phyloP scores from a whole-genome alignment of 176 grass and related monocot genomes.

The Elaeis guineensis region DNA sequence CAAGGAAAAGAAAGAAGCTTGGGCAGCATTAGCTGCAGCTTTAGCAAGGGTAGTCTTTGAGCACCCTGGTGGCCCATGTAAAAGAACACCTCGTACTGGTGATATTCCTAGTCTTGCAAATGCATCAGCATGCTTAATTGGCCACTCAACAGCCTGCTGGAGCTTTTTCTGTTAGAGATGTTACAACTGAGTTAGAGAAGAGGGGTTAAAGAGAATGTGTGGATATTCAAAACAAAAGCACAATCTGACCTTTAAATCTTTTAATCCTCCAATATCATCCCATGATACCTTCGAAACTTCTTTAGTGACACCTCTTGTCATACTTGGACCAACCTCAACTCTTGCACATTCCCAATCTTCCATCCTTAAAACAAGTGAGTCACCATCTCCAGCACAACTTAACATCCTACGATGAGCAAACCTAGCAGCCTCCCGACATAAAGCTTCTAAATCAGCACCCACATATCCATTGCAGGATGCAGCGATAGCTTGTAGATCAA shows the following conservation, averaged over 20 bases:
- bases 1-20: slow-evolving; percentile 95
- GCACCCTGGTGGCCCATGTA: slow-evolving; percentile 85
- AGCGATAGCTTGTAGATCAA: slow-evolving; percentile 65
- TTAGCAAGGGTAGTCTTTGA: slow-evolving; percentile 87
- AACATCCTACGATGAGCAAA: slow-evolving; percentile 47
- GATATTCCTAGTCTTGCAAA: slow-evolving; percentile 79
- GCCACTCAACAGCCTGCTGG: slow-evolving; percentile 84
- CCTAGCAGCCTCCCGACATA: slow-evolving; percentile 62
- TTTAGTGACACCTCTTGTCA: slow-evolving; percentile 73
- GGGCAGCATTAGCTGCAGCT: slow-evolving; percentile 78
- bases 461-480: slow-evolving; percentile 85
- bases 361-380: slow-evolving; percentile 33
- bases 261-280: slow-evolving; percentile 93
- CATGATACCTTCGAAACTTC: slow-evolving; percentile 64
- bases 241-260: slow-evolving; percentile 61
- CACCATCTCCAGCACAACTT: slow-evolving; percentile 18
- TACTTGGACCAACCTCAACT: slow-evolving; percentile 50
- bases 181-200: slow-evolving; percentile 11
- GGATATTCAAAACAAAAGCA: slow-evolving; percentile 7
- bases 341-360: slow-evolving; percentile 72
- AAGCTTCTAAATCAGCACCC: slow-evolving; percentile 76
- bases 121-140: slow-evolving; percentile 65
- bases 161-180: slow-evolving; percentile 60
- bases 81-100: slow-evolving; percentile 73
- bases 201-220: slow-evolving; percentile 3